These are phyloP conservation scores for Aegilops speltoides DNA, from an alignment of 176 grass and related monocot genomes.

Conservation along the genomic window DNA sequence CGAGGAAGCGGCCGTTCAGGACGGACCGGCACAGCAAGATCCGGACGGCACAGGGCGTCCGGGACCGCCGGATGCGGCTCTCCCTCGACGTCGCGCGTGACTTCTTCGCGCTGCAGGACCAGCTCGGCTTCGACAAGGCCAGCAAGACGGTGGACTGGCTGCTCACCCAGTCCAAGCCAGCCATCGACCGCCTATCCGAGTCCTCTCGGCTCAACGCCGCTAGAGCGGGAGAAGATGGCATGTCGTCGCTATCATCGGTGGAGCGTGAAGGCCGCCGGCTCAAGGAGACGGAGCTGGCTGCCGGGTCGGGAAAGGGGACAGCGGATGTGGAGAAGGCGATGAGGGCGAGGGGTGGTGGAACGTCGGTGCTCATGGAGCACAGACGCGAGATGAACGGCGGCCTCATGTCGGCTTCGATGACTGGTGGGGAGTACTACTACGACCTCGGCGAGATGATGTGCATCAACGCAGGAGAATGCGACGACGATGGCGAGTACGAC, in stretches of 20 bases:
- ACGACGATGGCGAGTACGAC: conserved; percentile 57
- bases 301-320: conserved; percentile 27
- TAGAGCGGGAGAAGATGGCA: background rate
- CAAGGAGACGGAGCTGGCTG: background rate
- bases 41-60: conserved; percentile 70
- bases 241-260: conserved; percentile 11
- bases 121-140: conserved; percentile 87
- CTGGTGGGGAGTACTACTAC: conserved; percentile 49
- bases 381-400: conserved; percentile 30
- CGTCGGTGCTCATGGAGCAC: conserved; percentile 33
- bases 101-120: conserved; percentile 90
- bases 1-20: conserved; percentile 53
- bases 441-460: conserved; percentile 50
- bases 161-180: conserved; percentile 73
- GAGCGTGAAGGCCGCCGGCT: background rate
- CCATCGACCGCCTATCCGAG: conserved; percentile 56
- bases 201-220: background rate
- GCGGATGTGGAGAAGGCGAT: conserved; percentile 25
- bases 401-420: background rate
- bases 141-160: conserved; percentile 97
- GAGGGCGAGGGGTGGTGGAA: conserved; percentile 36
- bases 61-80: conserved; percentile 87
- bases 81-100: conserved; percentile 77
- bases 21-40: conserved; percentile 97
- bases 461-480: conserved; percentile 42